phyloP scores from a whole-genome alignment of 768 basidiomycete species.

The Tricholoma sp. region DNA sequence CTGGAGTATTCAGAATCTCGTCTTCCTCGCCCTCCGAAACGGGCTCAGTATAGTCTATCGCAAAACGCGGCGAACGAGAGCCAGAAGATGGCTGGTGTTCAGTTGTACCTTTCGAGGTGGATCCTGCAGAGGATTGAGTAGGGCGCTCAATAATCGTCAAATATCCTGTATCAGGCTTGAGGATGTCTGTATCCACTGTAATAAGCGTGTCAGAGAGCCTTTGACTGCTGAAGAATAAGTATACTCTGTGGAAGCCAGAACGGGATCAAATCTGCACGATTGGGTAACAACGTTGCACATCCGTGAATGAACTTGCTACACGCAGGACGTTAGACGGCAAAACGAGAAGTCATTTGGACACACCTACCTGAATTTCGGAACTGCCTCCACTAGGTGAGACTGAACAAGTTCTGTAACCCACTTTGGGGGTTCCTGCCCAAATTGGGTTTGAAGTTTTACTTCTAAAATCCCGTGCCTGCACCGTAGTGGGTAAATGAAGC shows the following conservation, averaged over 20 bases:
- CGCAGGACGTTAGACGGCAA: slow-evolving; percentile 1
- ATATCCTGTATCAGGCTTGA: slow-evolving; percentile 84
- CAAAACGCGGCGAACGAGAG: slow-evolving; percentile 28
- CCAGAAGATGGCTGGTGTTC: slow-evolving; percentile 41
- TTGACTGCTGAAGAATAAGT: slow-evolving; percentile 14
- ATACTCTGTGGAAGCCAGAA: slow-evolving; percentile 97
- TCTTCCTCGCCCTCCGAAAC: slow-evolving; percentile 95
- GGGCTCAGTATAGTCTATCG: slow-evolving; percentile 76
- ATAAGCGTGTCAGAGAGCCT: background rate
- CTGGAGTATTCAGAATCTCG: slow-evolving; percentile 57
- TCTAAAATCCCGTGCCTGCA: slow-evolving; percentile 83
- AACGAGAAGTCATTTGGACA: background rate
- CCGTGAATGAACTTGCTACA: slow-evolving; percentile 92
- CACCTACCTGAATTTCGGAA: slow-evolving; percentile 89
- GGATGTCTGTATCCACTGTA: slow-evolving; percentile 90
- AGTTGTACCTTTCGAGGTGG: slow-evolving; percentile 44
- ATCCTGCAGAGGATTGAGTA: slow-evolving; percentile 26
- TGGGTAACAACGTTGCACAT: slow-evolving; percentile 87
- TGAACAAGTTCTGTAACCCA: slow-evolving; percentile 98
- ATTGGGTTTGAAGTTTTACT: slow-evolving; percentile 95
- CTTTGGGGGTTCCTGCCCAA: slow-evolving; percentile 90
- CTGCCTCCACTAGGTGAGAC: slow-evolving; percentile 93
- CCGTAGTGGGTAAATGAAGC: slow-evolving; percentile 15
- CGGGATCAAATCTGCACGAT: slow-evolving; percentile 92
- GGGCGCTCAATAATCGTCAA: slow-evolving; percentile 75